A percentile compares a stretch with the other conserved stretches of the same genome.
Conservation (phyloP, 192 early-diverging fungal species). For the Podila horticola region DNA sequence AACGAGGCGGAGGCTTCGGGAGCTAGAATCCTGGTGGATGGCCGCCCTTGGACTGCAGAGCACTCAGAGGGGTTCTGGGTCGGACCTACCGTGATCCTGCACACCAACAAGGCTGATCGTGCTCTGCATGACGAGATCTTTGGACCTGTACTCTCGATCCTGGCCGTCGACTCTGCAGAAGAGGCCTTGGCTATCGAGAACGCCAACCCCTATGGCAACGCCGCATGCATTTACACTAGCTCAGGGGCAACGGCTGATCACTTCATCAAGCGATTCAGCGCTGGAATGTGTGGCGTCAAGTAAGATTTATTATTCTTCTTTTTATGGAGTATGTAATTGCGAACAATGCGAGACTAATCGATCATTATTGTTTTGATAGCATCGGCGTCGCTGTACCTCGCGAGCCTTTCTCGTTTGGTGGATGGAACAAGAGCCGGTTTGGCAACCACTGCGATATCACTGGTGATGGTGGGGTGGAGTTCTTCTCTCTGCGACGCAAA, state of each 20-base stretch:
- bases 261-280: slow-evolving; percentile 73
- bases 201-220: slow-evolving; percentile 74
- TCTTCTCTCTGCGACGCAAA: slow-evolving; percentile 79
- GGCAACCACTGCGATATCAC: slow-evolving; percentile 78
- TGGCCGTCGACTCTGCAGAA: slow-evolving; percentile 61
- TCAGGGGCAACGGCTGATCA: slow-evolving; percentile 74
- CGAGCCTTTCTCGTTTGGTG: slow-evolving; percentile 88
- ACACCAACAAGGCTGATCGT: slow-evolving; percentile 62
- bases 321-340: not conserved
- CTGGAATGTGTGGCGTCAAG: slow-evolving; percentile 88
- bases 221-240: slow-evolving; percentile 76
- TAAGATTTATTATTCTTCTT: slow-evolving; percentile 10
- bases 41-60: slow-evolving; percentile 57
- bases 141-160: slow-evolving; percentile 80
- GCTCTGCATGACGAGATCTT: slow-evolving; percentile 86
- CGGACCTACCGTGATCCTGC: slow-evolving; percentile 76
- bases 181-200: slow-evolving; percentile 82
- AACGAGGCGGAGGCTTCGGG: slow-evolving; percentile 59
- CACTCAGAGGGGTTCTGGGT: slow-evolving; percentile 72
- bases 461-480: slow-evolving; percentile 76
- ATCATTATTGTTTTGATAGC: not conserved
- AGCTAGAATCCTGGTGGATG: slow-evolving; percentile 78
- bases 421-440: slow-evolving; percentile 74
- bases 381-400: slow-evolving; percentile 54
- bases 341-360: not conserved